Evolutionary conservation across 169 alveolate genomes (phyloP).

Genomic region (Eimeria falciformis): DNA sequence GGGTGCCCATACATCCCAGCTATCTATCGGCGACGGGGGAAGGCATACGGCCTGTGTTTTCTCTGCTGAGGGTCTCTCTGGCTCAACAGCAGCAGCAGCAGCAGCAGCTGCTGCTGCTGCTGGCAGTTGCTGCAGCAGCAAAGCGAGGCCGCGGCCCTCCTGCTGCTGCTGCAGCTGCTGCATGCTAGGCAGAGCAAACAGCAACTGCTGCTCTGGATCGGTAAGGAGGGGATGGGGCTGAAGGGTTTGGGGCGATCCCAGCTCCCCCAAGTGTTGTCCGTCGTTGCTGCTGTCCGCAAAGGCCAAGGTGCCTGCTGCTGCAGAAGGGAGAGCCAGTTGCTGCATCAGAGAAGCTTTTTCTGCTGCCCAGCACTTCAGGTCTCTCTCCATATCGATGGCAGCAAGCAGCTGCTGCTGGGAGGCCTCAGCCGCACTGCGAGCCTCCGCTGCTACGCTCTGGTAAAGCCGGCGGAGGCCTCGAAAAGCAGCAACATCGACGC

Average conservation of each 20-base stretch:
- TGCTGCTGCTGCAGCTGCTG: conserved; percentile 53
- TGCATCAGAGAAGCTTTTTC: conserved; percentile 35
- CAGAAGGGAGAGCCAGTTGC: conserved; percentile 42
- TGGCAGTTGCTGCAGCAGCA: conserved; percentile 39
- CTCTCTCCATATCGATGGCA: conserved; percentile 52
- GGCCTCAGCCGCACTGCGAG: background rate
- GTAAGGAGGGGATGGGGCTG: conserved; percentile 23
- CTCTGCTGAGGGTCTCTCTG: background rate
- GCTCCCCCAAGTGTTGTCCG: background rate
- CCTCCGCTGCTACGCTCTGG: conserved; percentile 9
- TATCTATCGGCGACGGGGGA: background rate
- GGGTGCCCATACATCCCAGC: conserved; percentile 44
- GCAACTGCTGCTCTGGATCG: conserved; percentile 19
- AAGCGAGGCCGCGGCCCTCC: conserved; percentile 7
- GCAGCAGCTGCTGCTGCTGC: conserved; percentile 56
- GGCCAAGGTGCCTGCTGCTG: conserved; percentile 29
- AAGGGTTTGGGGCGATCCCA: background rate
- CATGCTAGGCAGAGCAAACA: background rate
- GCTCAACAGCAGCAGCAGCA: conserved; percentile 34
- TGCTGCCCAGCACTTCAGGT: conserved; percentile 52
- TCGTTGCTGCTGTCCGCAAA: background rate
- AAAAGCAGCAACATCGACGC: conserved; percentile 35
- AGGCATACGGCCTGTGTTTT: background rate
- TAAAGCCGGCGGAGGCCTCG: background rate
- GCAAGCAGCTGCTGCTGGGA: conserved; percentile 44